Base-by-base conservation (phyloP, 1,139 yeast species). In the Yamadazyma kanchanaburiensis region DNA sequence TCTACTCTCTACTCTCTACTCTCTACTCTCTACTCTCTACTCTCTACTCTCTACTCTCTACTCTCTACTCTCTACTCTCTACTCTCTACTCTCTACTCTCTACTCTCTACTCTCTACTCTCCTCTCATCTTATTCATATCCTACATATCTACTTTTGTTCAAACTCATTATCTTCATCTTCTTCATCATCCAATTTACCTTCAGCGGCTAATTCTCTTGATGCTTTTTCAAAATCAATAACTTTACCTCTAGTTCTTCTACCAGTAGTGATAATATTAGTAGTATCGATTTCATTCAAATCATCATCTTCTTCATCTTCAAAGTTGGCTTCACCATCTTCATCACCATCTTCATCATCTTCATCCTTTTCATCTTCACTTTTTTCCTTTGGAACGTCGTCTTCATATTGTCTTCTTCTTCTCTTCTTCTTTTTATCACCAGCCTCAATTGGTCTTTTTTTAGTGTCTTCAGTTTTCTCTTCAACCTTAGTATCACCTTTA, bases 241-340 rank as follows among this genome's bases (percentile, higher is more conserved):
- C 83, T 53, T 81, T 84, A 13, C 96, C 95, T 46, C 96, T 77
- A 9, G 96, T 87, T 65, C 97, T 83, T 58, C 95, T 75, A 10
- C 95, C 95, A 16, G 79, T 66, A 15, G 83, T 70, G 40, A 88
- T 85, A 52, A 88, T 88, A 57, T 89, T 89, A 27, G 89, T 65
- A 24, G 82, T 70, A 51, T 88, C 96, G 46, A 89, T 86, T 55
- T 85, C 96, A 12, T 75, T 75, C 46, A 87, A 67, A 46, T 83
- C 94, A 48, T 86, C 95, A 25, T 85, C 95, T 22, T 80, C 94
- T 22, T 67, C 76, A 14, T 70, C 77, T 15, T 76, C 82, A n/a
- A 70, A 74, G 24, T 53, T 61, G 5, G 68, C 80, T 10, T 67
- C 74, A 20, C 66, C 72, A 21, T 64, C 70, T 16, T 58, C 71